These are phyloP conservation scores for Trichoderma sp. DNA, from an alignment of 2,329 filamentous ascomycete species.

Conservation along the genomic window DNA sequence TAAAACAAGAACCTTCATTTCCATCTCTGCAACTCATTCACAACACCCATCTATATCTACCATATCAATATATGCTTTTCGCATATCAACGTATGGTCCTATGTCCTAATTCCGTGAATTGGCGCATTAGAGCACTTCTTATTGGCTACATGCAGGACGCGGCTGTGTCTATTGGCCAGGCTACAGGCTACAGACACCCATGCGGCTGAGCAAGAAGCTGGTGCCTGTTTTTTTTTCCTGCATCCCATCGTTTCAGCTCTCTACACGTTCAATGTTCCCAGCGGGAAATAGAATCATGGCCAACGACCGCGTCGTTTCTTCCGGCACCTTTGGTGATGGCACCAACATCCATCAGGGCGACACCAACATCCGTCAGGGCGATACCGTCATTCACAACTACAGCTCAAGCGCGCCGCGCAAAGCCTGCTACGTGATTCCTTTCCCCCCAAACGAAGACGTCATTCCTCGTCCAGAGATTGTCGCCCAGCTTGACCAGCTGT, in stretches of 20 bases:
- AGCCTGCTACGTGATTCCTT: not conserved
- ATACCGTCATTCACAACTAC: not conserved
- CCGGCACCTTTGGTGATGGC: not conserved
- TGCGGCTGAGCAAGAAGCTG: too few species aligned
- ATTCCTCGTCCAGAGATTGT: not conserved
- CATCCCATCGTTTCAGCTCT: not conserved
- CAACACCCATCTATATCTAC: too few species aligned
- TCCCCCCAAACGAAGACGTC: not conserved
- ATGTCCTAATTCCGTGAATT: too few species aligned
- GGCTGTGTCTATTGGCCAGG: too few species aligned
- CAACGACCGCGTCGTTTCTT: not conserved
- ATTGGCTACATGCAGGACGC: too few species aligned
- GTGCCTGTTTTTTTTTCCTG: too few species aligned
- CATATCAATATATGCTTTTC: too few species aligned
- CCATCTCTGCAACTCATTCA: too few species aligned
- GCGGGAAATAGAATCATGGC: not conserved
- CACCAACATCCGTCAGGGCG: not conserved
- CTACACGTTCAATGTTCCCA: accelerated
- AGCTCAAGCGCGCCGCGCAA: not conserved
- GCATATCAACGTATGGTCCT: too few species aligned
- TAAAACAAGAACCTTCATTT: too few species aligned
- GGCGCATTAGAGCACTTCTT: too few species aligned
- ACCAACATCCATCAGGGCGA: not conserved
- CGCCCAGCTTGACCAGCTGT: not conserved
- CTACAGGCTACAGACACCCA: too few species aligned